Percentiles rank a stretch among this genome's conserved stretches.
Evolutionary conservation across 768 basidiomycete genomes (phyloP).

Genomic region (Pulveroboletus sp.): DNA sequence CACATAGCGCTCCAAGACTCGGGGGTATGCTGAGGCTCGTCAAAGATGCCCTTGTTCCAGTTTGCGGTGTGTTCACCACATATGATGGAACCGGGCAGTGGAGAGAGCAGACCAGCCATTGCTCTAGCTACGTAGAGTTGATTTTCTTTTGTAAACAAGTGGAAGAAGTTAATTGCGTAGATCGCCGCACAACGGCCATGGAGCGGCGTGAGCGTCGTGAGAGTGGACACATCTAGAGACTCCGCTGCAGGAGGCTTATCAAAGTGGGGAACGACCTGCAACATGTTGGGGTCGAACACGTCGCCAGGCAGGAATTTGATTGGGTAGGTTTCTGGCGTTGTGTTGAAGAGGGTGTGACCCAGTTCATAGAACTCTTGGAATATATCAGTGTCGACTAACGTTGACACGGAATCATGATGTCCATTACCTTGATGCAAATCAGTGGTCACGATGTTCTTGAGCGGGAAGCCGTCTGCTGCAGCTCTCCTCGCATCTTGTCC

Average conservation of each 20-base stretch:
- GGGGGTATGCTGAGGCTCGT: slow-evolving; percentile 28
- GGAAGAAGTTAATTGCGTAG: slow-evolving; percentile 47
- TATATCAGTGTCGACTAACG: not conserved
- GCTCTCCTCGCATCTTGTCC: too few relatives aligned
- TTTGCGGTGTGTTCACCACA: slow-evolving; percentile 26
- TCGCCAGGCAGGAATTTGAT: slow-evolving; percentile 52
- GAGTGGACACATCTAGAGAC: slow-evolving; percentile 26
- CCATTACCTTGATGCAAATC: too few relatives aligned
- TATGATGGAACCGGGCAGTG: slow-evolving; percentile 28
- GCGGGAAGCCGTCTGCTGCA: too few relatives aligned
- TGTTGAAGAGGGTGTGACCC: slow-evolving; percentile 58
- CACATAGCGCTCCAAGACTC: slow-evolving; percentile 36
- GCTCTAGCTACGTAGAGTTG: slow-evolving; percentile 27
- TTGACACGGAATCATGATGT: not conserved
- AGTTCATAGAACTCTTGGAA: slow-evolving; percentile 49
- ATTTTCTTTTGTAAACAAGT: slow-evolving; percentile 29
- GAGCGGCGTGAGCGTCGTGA: slow-evolving; percentile 45
- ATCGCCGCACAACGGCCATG: slow-evolving; percentile 47
- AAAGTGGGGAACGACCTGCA: slow-evolving; percentile 33
- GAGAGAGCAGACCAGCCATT: slow-evolving; percentile 27
- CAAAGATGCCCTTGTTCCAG: not conserved
- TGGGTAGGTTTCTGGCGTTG: slow-evolving; percentile 49
- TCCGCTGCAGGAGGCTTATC: slow-evolving; percentile 20
- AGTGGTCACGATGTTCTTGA: too few relatives aligned
- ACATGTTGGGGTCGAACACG: slow-evolving; percentile 42